Percentiles rank a stretch among this genome's conserved stretches.
Conservation (phyloP, 371 early-diverging fungal species). For the Mucor piriformis region DNA sequence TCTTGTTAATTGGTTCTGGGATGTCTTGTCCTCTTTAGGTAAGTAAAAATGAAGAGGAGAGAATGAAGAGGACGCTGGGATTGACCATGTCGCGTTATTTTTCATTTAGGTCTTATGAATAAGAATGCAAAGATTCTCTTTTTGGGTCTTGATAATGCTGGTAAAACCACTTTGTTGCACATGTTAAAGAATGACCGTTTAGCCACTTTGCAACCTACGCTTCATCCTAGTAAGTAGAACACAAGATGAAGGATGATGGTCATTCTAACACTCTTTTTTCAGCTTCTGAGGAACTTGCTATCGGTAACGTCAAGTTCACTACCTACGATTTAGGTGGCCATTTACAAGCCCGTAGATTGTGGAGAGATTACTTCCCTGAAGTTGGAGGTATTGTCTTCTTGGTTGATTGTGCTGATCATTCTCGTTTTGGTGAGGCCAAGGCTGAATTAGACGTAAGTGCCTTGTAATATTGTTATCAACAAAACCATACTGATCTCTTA, state of each 20-base stretch:
- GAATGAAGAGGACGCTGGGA: not conserved
- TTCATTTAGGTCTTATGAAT: slow-evolving; percentile 84
- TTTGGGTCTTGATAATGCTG: slow-evolving; percentile 99
- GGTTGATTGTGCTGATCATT: slow-evolving; percentile 89
- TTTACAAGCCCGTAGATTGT: slow-evolving; percentile 94
- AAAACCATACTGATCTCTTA: slow-evolving; percentile 1
- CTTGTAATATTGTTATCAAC: not conserved
- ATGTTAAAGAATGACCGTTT: slow-evolving; percentile 99
- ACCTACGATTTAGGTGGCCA: slow-evolving; percentile 98
- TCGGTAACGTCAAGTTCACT: slow-evolving; percentile 95
- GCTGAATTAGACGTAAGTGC: slow-evolving; percentile 89
- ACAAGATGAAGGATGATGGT: not conserved
- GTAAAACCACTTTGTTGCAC: slow-evolving; percentile 99
- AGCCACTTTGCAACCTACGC: slow-evolving; percentile 96
- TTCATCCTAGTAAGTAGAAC: slow-evolving; percentile 91
- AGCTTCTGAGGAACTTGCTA: slow-evolving; percentile 96
- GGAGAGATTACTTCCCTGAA: slow-evolving; percentile 98
- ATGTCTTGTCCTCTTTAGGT: slow-evolving; percentile 26
- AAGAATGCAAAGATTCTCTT: slow-evolving; percentile 99
- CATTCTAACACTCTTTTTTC: slow-evolving; percentile 12
- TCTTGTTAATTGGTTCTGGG: slow-evolving; percentile 27
- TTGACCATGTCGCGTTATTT: slow-evolving; percentile 3
- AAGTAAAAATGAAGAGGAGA: not conserved
- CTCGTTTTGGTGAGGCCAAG: slow-evolving; percentile 89
- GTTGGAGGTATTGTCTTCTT: slow-evolving; percentile 96